phyloP scores from a whole-genome alignment of 768 basidiomycete species.

The Boletus patriciae region DNA sequence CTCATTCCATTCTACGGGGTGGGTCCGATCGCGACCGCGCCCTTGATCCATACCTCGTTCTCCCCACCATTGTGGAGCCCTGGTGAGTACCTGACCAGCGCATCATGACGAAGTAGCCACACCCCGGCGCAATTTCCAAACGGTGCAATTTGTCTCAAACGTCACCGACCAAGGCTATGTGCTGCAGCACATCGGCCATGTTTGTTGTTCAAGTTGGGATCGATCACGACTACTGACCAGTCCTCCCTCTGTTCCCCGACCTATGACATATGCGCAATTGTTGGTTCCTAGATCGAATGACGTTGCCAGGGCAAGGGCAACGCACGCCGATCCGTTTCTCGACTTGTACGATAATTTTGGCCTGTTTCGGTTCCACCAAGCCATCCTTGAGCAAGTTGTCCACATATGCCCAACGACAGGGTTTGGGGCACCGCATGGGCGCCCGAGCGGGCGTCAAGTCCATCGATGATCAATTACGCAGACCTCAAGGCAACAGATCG shows the following conservation, averaged over 20 bases:
- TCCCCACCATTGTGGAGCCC: neutral
- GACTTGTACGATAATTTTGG: neutral
- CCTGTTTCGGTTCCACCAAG: neutral
- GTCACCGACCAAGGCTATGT: neutral
- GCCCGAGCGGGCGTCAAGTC: neutral
- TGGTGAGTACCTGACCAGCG: neutral
- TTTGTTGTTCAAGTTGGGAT: too few species aligned
- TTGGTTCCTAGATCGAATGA: too few species aligned
- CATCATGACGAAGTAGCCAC: neutral
- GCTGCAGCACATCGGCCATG: too few species aligned
- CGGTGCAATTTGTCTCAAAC: neutral
- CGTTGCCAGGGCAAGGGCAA: too few species aligned
- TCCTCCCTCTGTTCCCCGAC: too few species aligned
- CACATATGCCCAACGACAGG: neutral
- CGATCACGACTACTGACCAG: too few species aligned
- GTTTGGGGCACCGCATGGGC: neutral
- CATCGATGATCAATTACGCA: neutral
- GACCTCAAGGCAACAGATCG: constrained; percentile 1
- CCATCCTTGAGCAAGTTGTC: too few species aligned
- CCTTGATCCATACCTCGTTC: neutral
- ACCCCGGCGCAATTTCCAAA: neutral
- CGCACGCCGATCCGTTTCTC: too few species aligned
- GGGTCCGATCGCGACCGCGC: neutral
- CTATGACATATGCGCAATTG: too few species aligned
- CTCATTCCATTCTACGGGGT: neutral